Base-by-base conservation (phyloP, 148 eudicot species). In the Talinum fruticosum region DNA sequence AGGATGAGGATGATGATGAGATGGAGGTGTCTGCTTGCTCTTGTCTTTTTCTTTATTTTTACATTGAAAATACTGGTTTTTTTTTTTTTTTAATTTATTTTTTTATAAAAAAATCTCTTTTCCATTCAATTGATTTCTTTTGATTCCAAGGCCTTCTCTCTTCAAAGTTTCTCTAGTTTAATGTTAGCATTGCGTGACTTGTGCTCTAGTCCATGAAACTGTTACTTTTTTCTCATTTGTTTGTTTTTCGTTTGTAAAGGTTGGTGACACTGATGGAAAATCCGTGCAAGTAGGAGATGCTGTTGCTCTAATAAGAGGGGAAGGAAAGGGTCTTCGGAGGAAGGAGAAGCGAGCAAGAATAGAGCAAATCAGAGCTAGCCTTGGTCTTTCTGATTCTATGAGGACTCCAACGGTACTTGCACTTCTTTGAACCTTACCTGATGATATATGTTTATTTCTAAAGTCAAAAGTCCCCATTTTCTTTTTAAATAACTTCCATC, bases 341-440 rank as follows among this genome's bases (percentile, higher is more conserved):
- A 96, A 96, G 87, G 99, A 96, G 82, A 96, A 93, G 85, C 84
- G 97, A 33, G 88, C 89, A 24, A 89, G 97, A 84, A 96, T 96
- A 67, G 96, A 96, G 82, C 97, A 93, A 87, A 93, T 96, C 74
- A 91, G 97, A 84, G 99, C 96, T 77, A 93, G 93, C 80, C 96
- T 96, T 82, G 97, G 99, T 72, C 99, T 96, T 84, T 96, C 99
- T 54, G 99, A 96, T 85, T 89, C 94, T 21, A 88, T 91, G 84
- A 87, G 97, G 83, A 96, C 99, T 35, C 97, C 98, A 28, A 47
- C 66, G 97, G 98, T 94, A 92, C 76, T 76, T 54, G 34, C 73
- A 24, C 33, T 65, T 72, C 15, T 53, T 0, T 53, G 8, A 38
- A 29, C 41, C 66, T 54, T 47, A 30, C 1, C 33, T 44, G 62